phyloP scores from a whole-genome alignment of 495 filamentous ascomycete species.

The Lophiostoma macrostomum region DNA sequence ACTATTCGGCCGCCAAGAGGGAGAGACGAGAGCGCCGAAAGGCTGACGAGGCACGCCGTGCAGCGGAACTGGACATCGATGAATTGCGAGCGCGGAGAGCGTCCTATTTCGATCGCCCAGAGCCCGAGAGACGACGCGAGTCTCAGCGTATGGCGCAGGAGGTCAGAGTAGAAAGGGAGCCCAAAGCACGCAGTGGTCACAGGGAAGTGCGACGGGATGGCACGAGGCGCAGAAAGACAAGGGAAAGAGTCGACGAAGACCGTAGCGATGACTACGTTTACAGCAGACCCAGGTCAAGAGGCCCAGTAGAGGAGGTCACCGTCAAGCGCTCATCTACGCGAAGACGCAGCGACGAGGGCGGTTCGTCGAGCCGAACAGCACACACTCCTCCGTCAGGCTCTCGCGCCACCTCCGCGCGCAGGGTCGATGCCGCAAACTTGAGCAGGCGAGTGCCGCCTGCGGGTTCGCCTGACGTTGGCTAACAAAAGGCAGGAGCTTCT shows the following conservation, averaged over 20 bases:
- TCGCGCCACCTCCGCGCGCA: constrained; percentile 13
- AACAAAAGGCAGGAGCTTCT: constrained; percentile 19
- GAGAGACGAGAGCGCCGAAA: constrained; percentile 19
- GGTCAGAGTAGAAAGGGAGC: constrained; percentile 13
- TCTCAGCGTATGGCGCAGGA: constrained; percentile 32
- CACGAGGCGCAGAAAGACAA: constrained; percentile 17
- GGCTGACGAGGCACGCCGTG: constrained; percentile 14
- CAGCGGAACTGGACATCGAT: constrained; percentile 25
- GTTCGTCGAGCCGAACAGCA: constrained; percentile 12
- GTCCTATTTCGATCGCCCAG: constrained; percentile 19
- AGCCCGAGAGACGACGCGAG: constrained; percentile 12
- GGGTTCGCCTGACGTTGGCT: not conserved
- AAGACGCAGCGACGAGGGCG: constrained; percentile 22
- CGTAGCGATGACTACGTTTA: constrained; percentile 30
- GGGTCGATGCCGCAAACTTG: constrained; percentile 7
- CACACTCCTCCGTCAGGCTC: constrained; percentile 23
- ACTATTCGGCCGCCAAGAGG: constrained; percentile 10
- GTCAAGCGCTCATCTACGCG: constrained; percentile 11
- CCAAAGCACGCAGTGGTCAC: constrained; percentile 15
- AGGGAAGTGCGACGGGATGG: constrained; percentile 22
- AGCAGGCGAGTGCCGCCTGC: constrained; percentile 15
- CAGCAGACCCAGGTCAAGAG: constrained; percentile 19
- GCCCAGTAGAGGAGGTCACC: constrained; percentile 15
- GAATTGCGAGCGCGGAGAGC: constrained; percentile 18
- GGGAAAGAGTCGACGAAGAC: constrained; percentile 13